A percentile compares a stretch with the other conserved stretches of the same genome.
Evolutionary conservation across 805 yeast species (phyloP).

Genomic region (Barnettozyma californica): DNA sequence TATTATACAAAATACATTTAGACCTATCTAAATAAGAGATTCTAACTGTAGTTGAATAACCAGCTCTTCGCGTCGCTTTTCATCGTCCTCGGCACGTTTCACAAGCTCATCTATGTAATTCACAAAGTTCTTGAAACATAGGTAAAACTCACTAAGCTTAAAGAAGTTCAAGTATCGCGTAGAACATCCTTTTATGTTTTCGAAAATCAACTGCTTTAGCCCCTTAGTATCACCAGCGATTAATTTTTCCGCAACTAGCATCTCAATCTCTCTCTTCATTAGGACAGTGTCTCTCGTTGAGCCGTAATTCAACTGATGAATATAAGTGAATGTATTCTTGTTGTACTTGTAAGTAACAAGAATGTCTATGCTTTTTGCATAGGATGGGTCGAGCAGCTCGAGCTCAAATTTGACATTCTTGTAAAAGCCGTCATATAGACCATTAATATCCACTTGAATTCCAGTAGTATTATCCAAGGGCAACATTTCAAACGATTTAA

Average conservation of each 20-base stretch:
- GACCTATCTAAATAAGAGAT: not conserved
- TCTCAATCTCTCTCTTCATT: conserved; percentile 33
- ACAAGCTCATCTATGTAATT: conserved; percentile 20
- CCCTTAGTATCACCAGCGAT: conserved; percentile 8
- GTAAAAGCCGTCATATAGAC: conserved; percentile 20
- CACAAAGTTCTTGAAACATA: conserved; percentile 20
- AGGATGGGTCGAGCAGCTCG: conserved; percentile 2
- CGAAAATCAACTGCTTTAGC: conserved; percentile 18
- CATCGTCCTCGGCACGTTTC: not conserved
- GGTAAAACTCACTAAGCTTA: conserved; percentile 14
- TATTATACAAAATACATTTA: too few relatives aligned
- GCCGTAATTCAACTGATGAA: not conserved
- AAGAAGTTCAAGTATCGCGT: conserved; percentile 20
- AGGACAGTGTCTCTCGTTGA: conserved; percentile 27
- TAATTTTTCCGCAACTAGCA: conserved; percentile 22
- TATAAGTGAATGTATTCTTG: conserved; percentile 1
- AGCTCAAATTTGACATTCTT: conserved; percentile 16
- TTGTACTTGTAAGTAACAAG: conserved; percentile 10
- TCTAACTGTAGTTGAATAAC: not conserved
- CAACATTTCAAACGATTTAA: conserved; percentile 2
- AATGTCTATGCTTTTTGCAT: conserved; percentile 6
- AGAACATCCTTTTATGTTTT: conserved; percentile 21
- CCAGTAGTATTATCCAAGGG: not conserved
- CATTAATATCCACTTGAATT: conserved; percentile 12
- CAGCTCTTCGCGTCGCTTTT: not conserved